phyloP scores from a whole-genome alignment of 371 early-diverging fungal genomes.

The Smittium culicis region DNA sequence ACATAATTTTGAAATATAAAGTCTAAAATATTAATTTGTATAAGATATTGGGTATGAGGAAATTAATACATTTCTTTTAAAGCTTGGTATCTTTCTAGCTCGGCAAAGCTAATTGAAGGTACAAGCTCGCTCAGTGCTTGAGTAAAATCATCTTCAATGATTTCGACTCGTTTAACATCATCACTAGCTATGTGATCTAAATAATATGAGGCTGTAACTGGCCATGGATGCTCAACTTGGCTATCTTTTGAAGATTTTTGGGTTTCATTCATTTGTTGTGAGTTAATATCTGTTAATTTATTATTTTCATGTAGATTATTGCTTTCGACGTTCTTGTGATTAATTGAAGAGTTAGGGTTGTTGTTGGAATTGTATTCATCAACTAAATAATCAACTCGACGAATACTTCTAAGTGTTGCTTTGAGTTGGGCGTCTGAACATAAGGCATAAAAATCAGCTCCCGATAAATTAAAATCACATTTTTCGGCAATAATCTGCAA shows the following conservation, averaged over 20 bases:
- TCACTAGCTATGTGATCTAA: conserved; percentile 57
- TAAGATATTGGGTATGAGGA: neutral
- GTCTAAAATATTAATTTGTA: neutral
- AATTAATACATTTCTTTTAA: conserved; percentile 36
- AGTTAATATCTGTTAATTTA: neutral
- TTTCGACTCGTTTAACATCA: conserved; percentile 55
- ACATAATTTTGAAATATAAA: too few relatives aligned
- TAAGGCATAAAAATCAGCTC: conserved; percentile 95
- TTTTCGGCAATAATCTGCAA: conserved; percentile 52
- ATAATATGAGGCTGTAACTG: conserved; percentile 67
- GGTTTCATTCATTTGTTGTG: neutral
- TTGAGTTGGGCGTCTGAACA: conserved; percentile 94
- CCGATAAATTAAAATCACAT: conserved; percentile 85
- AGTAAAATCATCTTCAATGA: conserved; percentile 66
- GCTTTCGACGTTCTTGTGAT: neutral
- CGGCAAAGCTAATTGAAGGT: conserved; percentile 78
- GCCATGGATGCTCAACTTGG: conserved; percentile 26
- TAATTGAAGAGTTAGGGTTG: neutral
- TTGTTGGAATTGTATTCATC: conserved; percentile 26
- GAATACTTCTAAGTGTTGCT: conserved; percentile 80
- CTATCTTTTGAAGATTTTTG: neutral
- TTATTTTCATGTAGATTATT: neutral
- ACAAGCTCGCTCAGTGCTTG: conserved; percentile 66
- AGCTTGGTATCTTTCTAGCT: conserved; percentile 71
- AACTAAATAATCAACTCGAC: conserved; percentile 48